Base-by-base conservation (phyloP, 106 monocot genomes). In the Ottelia alismoides region DNA sequence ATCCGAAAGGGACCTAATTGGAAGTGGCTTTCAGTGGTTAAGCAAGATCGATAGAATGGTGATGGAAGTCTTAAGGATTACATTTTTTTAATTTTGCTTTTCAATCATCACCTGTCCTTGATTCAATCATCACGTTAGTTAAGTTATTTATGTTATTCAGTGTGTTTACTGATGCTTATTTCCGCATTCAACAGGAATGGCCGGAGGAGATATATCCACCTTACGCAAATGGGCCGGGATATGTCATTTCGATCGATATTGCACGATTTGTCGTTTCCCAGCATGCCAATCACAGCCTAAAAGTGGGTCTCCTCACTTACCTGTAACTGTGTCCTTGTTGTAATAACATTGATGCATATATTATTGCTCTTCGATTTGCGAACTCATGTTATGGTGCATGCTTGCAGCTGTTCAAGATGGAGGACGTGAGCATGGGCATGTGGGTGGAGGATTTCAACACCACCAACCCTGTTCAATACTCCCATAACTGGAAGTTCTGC, bases 341-440 rank as follows among this genome's bases (percentile, higher is more conserved):
- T n/a, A n/a, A n/a, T n/a, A n/a, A n/a, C n/a, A n/a, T n/a, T n/a
- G n/a, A n/a, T n/a, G n/a, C n/a, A n/a, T n/a, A n/a, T n/a, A n/a
- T n/a, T n/a, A n/a, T n/a, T n/a, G n/a, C n/a, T n/a, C n/a, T n/a
- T n/a, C n/a, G n/a, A n/a, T n/a, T n/a, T n/a, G n/a, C n/a, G n/a
- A n/a, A n/a, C n/a, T n/a, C n/a, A n/a, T n/a, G n/a, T n/a, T n/a
- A n/a, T n/a, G n/a, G n/a, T n/a, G n/a, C n/a, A n/a, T n/a, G n/a
- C n/a, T 57, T 75, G 62, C 76, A 96, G 96, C 58, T 96, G 56
- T 96, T 96, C 78, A 96, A 96, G 77, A 96, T 96, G 96, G 96
- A 96, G 60, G 96, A 96, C 70, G 96, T 96, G 26, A 96, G 96
- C 89, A 89, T 96, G 89, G 96, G 89, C 16, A 74, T 96, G 82